Evolutionary conservation across 257 asterid genomes (phyloP).

Genomic region (Mitragyna speciosa): DNA sequence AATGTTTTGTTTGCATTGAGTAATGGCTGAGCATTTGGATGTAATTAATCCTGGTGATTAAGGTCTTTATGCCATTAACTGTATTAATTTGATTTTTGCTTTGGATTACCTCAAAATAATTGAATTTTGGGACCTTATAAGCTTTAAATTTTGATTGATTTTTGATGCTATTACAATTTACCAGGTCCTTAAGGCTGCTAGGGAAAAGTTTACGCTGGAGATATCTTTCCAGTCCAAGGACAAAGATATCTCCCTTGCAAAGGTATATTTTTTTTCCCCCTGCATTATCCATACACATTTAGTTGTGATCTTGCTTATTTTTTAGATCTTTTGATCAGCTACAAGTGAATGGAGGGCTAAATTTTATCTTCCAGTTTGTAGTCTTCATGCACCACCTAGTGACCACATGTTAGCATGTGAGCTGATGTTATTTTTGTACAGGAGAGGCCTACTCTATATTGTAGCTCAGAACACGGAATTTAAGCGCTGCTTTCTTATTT

Average conservation of each 20-base stretch:
- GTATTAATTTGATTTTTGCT: neutral
- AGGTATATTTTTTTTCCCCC: conserved; percentile 44
- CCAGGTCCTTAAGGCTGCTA: conserved; percentile 71
- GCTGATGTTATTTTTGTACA: neutral
- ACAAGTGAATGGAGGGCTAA: neutral
- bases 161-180: conserved; percentile 4
- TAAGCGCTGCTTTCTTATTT: neutral
- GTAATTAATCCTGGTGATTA: neutral
- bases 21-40: neutral
- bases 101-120: neutral
- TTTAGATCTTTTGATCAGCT: neutral
- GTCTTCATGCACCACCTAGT: neutral
- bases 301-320: neutral
- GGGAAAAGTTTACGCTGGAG: conserved; percentile 72
- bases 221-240: conserved; percentile 80
- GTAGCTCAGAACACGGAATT: neutral
- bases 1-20: neutral
- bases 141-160: conserved; percentile 25
- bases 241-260: conserved; percentile 84
- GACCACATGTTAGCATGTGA: neutral
- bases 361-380: neutral
- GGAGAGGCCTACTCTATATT: neutral
- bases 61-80: neutral
- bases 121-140: neutral
- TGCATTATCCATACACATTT: conserved; percentile 5